Evolutionary conservation across 2,329 filamentous ascomycete genomes (phyloP), one percentile per base, ranked within the genome.

Genomic region (Ophiostoma populinum): DNA sequence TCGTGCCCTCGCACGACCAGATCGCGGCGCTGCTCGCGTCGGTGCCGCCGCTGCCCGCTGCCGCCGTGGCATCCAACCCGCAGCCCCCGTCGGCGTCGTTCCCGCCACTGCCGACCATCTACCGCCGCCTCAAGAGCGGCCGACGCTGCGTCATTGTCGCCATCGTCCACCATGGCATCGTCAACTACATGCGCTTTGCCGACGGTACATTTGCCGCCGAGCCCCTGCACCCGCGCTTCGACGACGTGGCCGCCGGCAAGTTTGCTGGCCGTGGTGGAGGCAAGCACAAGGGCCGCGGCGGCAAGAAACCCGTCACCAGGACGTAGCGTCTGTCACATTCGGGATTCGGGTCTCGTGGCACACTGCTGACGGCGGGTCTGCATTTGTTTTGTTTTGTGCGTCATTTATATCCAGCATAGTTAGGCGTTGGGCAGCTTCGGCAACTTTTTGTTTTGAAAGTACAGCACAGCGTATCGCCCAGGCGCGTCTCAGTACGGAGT

Each of bases 91-190:
- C 24, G 6, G 4, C 16, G 6, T 20, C 27, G 9, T 22, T 21
- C 9, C 33, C 33, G 10, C 17, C 34, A 5, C 19, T 35, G 16
- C 33, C 39, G 2, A 27, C 17, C 50, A 55, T 86, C 43, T 90
- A 92, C 50, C 70, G 76, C 48, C 73, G 80, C 40, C 58, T 95
- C 43, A 87, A 85, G 55, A 75, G 92, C 48, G 90, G 85, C 2
- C 75, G 78, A 52, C 70, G 82, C 43, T 90, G 82, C 53, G 80
- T 90, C 21, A 62, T 94, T 22, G 53, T 98, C 17, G 90, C 86
- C 0, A 70, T 95, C 2, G 85, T 94, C 22, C 90, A 95, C 51
- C 70, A 83, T 42, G 90, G 90, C 0, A 66, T 95, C 16, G 78
- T 86, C 30, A 95, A 87, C 52, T 95, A 87, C 51, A 62, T 94